A percentile compares a stretch with the other conserved stretches of the same genome.
Evolutionary conservation across 2,329 filamentous ascomycete species (phyloP).

Genomic region (Aspergillus pseudoglaucus): DNA sequence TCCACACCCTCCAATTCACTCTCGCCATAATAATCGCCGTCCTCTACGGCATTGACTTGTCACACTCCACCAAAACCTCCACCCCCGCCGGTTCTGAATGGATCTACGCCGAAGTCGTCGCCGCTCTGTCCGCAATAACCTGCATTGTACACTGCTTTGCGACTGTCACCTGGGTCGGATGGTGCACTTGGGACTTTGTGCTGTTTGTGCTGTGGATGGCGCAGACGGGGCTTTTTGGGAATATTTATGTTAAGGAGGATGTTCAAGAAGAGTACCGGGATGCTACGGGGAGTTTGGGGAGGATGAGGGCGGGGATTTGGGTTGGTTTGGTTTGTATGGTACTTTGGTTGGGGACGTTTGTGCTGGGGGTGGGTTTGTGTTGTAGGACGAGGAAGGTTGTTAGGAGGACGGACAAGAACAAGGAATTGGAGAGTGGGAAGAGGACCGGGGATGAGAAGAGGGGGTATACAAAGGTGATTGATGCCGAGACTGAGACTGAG

Average conservation of each 20-base stretch:
- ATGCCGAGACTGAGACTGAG: slow-evolving; percentile 4
- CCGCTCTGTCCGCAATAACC: slow-evolving; percentile 7
- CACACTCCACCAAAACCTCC: slow-evolving; percentile 9
- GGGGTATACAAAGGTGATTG: not conserved
- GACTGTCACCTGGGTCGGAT: slow-evolving; percentile 4
- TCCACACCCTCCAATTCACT: slow-evolving; percentile 13
- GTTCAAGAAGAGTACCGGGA: not conserved
- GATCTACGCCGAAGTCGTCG: slow-evolving; percentile 15
- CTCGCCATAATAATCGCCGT: slow-evolving; percentile 10
- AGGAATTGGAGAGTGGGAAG: not conserved
- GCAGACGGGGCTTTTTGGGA: slow-evolving; percentile 4
- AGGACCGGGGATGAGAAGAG: not conserved
- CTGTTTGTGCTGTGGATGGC: slow-evolving; percentile 6
- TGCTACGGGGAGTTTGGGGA: not conserved
- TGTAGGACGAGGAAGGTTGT: slow-evolving; percentile 1
- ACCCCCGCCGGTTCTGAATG: slow-evolving; percentile 7
- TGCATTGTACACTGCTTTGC: slow-evolving; percentile 8
- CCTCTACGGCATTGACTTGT: slow-evolving; percentile 15
- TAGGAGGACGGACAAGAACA: not conserved
- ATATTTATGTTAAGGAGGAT: not conserved
- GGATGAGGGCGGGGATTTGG: slow-evolving; percentile 3
- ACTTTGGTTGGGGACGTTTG: slow-evolving; percentile 2
- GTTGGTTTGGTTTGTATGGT: slow-evolving; percentile 1
- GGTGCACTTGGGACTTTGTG: slow-evolving; percentile 7
- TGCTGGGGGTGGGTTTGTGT: slow-evolving; percentile 2